Conservation (phyloP, 164 flowering plant species). For the Chloranthus sessilifolius region DNA sequence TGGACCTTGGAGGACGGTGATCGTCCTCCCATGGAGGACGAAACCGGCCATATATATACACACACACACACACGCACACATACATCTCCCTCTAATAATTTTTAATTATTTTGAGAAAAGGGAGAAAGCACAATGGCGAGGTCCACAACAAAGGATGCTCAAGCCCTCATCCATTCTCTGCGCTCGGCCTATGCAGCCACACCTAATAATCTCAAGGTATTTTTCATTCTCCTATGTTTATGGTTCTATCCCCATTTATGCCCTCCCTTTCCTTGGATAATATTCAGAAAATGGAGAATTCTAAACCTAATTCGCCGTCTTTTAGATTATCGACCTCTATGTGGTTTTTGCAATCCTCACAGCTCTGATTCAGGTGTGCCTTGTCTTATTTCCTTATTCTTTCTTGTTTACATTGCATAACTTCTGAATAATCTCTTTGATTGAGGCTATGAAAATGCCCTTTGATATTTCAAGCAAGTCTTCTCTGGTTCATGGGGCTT, state of each 20-base stretch:
- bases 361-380: conserved; percentile 69
- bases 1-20: too few relatives aligned
- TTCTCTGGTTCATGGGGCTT: too few relatives aligned
- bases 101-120: too few relatives aligned
- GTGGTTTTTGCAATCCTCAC: conserved; percentile 68
- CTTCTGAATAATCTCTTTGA: too few relatives aligned
- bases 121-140: conserved; percentile 3
- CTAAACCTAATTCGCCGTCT: conserved; percentile 2
- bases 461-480: too few relatives aligned
- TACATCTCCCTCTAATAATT: too few relatives aligned
- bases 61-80: too few relatives aligned
- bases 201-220: conserved; percentile 72
- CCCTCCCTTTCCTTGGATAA: not conserved
- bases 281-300: not conserved
- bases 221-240: conserved; percentile 15
- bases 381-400: not conserved
- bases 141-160: conserved; percentile 13
- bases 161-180: conserved; percentile 35
- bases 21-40: too few relatives aligned
- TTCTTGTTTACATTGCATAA: too few relatives aligned
- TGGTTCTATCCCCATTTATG: too few relatives aligned
- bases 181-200: conserved; percentile 70
- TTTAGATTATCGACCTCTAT: conserved; percentile 80
- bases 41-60: too few relatives aligned
- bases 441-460: too few relatives aligned